Base-by-base conservation (phyloP, 352 stramenopile species). In the Peronospora belbahrii region DNA sequence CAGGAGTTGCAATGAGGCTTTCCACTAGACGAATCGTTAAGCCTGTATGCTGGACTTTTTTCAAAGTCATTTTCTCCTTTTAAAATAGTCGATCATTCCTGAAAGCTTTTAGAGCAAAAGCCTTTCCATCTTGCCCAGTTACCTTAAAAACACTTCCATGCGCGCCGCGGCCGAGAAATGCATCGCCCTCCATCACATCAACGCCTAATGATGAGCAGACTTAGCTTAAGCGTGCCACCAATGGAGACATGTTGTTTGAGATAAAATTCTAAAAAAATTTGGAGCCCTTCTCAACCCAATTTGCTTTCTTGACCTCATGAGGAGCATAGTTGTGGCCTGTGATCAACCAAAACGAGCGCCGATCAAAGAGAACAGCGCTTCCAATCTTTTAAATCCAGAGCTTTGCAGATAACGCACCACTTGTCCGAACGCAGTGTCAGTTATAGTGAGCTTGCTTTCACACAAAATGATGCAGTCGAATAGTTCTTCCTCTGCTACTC, bases 401-500 rank as follows among this genome's bases (percentile, higher is more conserved):
- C 50, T 52, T 42, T 55, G 30, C 34, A 57, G 25, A 48, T 62
- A 62, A 46, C 51, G 56, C 35, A 47, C 37, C 33, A 66, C 47
- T 55, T 56, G 48, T 7, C 49, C 56, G 59, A 59, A 65, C 42
- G 42, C 56, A 56, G 48, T 49, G 48, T 55, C 38, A 40, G 49
- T 48, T 53, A 65, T 65, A 42, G 33, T 52, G 44, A 65, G 49
- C 48, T 60, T 48, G 49, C 49, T 56, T 48, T 65, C 33, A 17
- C 60, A 65, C 20, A 60, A 31, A 56, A 65, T 49, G 42, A 65
- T 32, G 49, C 56, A 65, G 40, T 62, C 56, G 40, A 61, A 58
- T 43, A 57, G 58, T 48, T 58, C 42, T 52, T 66, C 48, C 27
- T n/a, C n/a, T n/a, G n/a, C n/a, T n/a, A n/a, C n/a, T n/a, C n/a